Percentiles rank a stretch among this genome's conserved stretches.
Conservation (phyloP, 1,284 basidiomycete genomes). For the Cystobasidiaceae sp. region DNA sequence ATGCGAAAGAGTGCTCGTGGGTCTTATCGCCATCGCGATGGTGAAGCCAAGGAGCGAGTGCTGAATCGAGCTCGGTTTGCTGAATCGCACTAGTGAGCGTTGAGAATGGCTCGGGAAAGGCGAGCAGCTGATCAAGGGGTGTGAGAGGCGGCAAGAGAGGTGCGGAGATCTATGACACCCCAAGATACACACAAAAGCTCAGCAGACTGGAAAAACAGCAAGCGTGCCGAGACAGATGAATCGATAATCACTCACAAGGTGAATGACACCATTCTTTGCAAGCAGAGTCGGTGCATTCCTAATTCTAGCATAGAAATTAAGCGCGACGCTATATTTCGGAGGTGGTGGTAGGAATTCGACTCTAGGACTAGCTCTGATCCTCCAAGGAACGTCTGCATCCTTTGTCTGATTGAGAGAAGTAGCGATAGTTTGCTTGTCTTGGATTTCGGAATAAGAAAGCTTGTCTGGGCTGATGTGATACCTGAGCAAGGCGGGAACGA, state of each 20-base stretch:
- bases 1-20: slow-evolving; percentile 10
- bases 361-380: slow-evolving; percentile 33
- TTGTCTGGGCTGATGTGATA: slow-evolving; percentile 27
- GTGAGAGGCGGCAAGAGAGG: slow-evolving; percentile 42
- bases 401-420: slow-evolving; percentile 30
- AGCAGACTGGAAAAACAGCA: background rate
- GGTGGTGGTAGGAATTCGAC: slow-evolving; percentile 33
- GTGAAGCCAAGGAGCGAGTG: slow-evolving; percentile 34
- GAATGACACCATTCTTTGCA: slow-evolving; percentile 42
- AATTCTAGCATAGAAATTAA: slow-evolving; percentile 31
- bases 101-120: slow-evolving; percentile 39
- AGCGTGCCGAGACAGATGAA: background rate
- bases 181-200: too few relatives aligned
- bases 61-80: slow-evolving; percentile 38
- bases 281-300: slow-evolving; percentile 35
- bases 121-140: slow-evolving; percentile 40
- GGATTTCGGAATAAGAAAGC: slow-evolving; percentile 24
- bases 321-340: slow-evolving; percentile 7
- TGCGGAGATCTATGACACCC: slow-evolving; percentile 24
- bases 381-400: slow-evolving; percentile 19
- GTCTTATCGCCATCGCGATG: slow-evolving; percentile 21
- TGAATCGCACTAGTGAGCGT: slow-evolving; percentile 41
- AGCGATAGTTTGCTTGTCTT: slow-evolving; percentile 35
- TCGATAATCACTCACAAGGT: slow-evolving; percentile 30
- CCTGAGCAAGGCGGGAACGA: slow-evolving; percentile 32